Conservation (phyloP, 345 rosid genomes). For the Capsella bursapastoris region DNA sequence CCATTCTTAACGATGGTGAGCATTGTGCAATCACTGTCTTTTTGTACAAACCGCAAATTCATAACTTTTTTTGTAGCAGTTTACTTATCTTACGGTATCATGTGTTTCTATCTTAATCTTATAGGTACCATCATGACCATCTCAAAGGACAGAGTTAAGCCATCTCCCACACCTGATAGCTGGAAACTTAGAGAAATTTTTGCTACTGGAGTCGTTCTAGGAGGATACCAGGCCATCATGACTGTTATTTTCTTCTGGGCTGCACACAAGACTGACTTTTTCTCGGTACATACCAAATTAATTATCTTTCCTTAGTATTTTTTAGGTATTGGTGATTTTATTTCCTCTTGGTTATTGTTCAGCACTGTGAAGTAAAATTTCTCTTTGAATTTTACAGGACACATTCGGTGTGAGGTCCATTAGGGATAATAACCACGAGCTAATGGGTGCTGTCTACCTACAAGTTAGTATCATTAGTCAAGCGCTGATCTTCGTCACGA, state of each 20-base stretch:
- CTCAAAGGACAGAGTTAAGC: conserved; percentile 93
- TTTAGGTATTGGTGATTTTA: not conserved
- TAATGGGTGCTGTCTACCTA: conserved; percentile 83
- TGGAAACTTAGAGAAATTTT: conserved; percentile 91
- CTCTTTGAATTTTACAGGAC: conserved; percentile 54
- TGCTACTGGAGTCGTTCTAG: conserved; percentile 84
- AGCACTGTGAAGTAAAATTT: not conserved
- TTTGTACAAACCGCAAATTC: not conserved
- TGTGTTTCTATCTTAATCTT: conserved; percentile 5
- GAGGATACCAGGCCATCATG: conserved; percentile 86
- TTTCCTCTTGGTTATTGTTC: not conserved
- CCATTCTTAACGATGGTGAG: conserved; percentile 93
- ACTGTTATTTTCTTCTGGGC: conserved; percentile 90
- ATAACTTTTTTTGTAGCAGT: not conserved
- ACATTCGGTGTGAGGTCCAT: conserved; percentile 67
- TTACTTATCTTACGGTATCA: not conserved
- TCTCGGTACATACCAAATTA: conserved; percentile 52
- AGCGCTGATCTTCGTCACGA: conserved; percentile 86
- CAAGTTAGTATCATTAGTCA: conserved; percentile 98
- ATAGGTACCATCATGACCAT: conserved; percentile 96
- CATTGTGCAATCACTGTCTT: conserved; percentile 39
- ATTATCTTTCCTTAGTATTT: not conserved
- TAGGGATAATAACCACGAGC: conserved; percentile 48
- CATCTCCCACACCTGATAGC: conserved; percentile 94
- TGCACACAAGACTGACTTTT: conserved; percentile 67